Base-by-base conservation (phyloP, 768 basidiomycete species). In the Auricularia sp. region DNA sequence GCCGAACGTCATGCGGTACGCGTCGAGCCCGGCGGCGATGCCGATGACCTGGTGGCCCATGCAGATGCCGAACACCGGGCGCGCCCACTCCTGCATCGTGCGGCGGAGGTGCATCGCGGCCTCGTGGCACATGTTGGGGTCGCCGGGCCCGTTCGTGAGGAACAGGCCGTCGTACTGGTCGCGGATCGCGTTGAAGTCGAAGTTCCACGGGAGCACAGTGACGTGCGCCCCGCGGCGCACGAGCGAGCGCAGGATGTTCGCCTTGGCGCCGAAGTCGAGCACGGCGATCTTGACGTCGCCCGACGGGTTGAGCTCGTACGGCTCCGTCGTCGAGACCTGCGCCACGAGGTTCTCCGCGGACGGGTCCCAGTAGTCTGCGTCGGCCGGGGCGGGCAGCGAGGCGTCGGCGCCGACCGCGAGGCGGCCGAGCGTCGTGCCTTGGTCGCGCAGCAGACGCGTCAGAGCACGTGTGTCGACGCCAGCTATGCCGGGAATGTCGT, bases 41-140 rank as follows among this genome's bases (percentile, higher is more conserved):
- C 96, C 97, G 69, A 99, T 90, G 70, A 99, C 84, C 76, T 98
- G 96, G 74, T 98, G 93, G 62, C 96, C 97, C 97, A 99, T 98
- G 77, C 97, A 99, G 69, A 99, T 95, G 63, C 97, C 97, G 69
- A 98, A 98, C 47, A 98, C 82, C 11, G 97, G 97, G 73, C 87
- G 92, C 73, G 86, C 77, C 96, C 96, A 98, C 76, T 95, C 92
- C 37, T 81, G 70, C 62, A 99, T 76, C 11, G 94, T 96, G 71
- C 82, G 83, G 69, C 92, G 84, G 56, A 98, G 83, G 67, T 89
- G 84, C 65, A 86, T 71, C 10, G 87, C 91, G 24, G 93, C 93
- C 64, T 90, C 86, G 84, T 88, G 87, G 77, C 93, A 95, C 68
- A 91, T 89, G 67, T 79, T 79, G 4, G 97, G 97, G 76, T 96